A percentile compares a stretch with the other conserved stretches of the same genome.
Conservation (phyloP, 2,329 filamentous ascomycete genomes). For the Paecilomyces sp. region DNA sequence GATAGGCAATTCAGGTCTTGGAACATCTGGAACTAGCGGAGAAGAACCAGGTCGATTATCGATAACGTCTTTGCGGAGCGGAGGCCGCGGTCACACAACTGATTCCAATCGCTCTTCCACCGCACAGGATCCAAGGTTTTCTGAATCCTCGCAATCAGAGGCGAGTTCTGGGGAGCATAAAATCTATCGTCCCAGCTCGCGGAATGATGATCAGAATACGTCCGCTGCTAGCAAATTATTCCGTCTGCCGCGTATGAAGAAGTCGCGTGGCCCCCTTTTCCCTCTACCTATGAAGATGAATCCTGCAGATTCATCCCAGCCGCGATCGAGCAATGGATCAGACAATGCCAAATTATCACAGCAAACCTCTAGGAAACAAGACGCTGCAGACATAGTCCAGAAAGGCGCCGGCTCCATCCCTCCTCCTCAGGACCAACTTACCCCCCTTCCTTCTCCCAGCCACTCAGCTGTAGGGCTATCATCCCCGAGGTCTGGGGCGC, state of each 20-base stretch:
- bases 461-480: constrained; percentile 46
- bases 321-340: constrained; percentile 23
- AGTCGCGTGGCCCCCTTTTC: constrained; percentile 71
- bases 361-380: constrained; percentile 14
- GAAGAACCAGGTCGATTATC: constrained; percentile 53
- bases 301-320: constrained; percentile 34
- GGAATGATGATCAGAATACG: constrained; percentile 50
- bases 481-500: constrained; percentile 36
- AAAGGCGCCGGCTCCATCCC: constrained; percentile 19
- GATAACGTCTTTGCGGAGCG: constrained; percentile 37
- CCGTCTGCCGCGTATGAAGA: constrained; percentile 67
- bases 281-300: constrained; percentile 73
- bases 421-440: constrained; percentile 26
- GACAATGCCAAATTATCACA: constrained; percentile 18
- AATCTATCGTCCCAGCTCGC: constrained; percentile 53
- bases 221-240: constrained; percentile 69
- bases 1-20: constrained; percentile 19
- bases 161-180: constrained; percentile 66
- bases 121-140: constrained; percentile 59
- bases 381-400: constrained; percentile 11
- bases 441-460: constrained; percentile 42
- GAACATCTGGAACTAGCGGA: constrained; percentile 47
- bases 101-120: constrained; percentile 55
- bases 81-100: constrained; percentile 55
- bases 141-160: constrained; percentile 87